Percentiles rank a stretch among this genome's conserved stretches.
Evolutionary conservation across 805 yeast genomes (phyloP).

Genomic region (Lipomyces kockii): DNA sequence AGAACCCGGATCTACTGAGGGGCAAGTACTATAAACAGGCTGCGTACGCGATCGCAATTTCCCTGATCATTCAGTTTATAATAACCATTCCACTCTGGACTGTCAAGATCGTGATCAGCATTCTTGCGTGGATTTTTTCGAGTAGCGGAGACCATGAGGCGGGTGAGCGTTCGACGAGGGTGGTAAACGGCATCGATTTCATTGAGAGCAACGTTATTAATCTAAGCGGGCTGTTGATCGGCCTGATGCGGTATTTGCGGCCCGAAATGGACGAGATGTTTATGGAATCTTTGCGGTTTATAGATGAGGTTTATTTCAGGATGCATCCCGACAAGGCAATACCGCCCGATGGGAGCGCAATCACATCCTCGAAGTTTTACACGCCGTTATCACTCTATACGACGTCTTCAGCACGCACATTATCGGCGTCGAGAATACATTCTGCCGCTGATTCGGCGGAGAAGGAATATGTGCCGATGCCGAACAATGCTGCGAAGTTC

Average conservation of each 20-base stretch:
- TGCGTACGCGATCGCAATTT: conserved; percentile 46
- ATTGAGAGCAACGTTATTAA: conserved; percentile 50
- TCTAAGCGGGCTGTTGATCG: conserved; percentile 50
- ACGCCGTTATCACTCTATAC: conserved; percentile 29
- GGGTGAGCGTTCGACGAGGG: background rate
- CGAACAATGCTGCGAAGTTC: conserved; percentile 37
- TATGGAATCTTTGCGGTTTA: conserved; percentile 47
- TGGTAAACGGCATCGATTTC: conserved; percentile 45
- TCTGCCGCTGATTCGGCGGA: background rate
- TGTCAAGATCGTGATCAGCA: background rate
- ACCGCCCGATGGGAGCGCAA: background rate
- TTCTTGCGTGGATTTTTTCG: conserved; percentile 8
- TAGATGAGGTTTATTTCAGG: conserved; percentile 47
- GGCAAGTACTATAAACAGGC: conserved; percentile 49
- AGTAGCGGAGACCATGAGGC: background rate
- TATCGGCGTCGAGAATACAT: conserved; percentile 1
- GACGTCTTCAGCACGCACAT: conserved; percentile 1
- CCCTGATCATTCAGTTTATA: conserved; percentile 48
- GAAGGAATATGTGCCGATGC: background rate
- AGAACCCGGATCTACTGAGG: conserved; percentile 50
- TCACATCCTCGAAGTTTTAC: conserved; percentile 23
- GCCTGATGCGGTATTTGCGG: conserved; percentile 47
- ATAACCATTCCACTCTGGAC: conserved; percentile 25
- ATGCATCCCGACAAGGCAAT: conserved; percentile 49
- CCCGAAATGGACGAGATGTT: conserved; percentile 52